Evolutionary conservation across 1,284 basidiomycete species (phyloP).

Genomic region (Ustilago bromivora): DNA sequence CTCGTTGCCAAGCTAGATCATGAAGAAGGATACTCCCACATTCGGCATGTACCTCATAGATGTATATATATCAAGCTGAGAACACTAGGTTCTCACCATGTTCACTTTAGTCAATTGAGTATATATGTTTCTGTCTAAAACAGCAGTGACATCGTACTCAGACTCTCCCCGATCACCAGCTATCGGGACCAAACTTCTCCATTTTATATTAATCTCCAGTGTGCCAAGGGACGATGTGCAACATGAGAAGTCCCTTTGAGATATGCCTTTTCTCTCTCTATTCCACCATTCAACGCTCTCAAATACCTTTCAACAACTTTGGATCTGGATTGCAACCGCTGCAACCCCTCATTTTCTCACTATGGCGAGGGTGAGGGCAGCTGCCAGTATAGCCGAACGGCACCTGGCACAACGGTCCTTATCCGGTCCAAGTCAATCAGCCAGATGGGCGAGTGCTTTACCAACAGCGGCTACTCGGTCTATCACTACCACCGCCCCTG

Average conservation of each 20-base stretch:
- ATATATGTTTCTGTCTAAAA: no score
- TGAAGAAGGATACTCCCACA: no score
- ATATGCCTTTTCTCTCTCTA: background rate
- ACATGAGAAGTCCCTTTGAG: background rate
- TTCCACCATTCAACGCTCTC: background rate
- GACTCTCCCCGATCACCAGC: no score
- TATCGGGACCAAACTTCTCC: no score
- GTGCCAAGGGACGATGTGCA: slow-evolving; percentile 2
- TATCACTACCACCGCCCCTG: background rate
- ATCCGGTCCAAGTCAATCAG: background rate
- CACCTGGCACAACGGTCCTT: slow-evolving; percentile 9
- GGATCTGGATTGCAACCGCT: background rate
- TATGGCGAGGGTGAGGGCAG: slow-evolving; percentile 22
- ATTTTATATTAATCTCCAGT: slow-evolving; percentile 23
- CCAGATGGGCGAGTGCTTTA: slow-evolving; percentile 3
- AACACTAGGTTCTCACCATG: no score
- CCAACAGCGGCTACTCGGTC: background rate
- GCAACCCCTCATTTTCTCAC: background rate
- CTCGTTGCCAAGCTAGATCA: no score
- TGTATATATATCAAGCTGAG: no score
- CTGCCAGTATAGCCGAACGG: slow-evolving; percentile 9
- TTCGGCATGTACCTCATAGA: no score
- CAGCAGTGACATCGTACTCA: no score
- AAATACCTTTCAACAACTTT: background rate
- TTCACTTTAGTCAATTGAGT: no score